These are phyloP conservation scores for Suillus occidentalis DNA, from an alignment of 768 basidiomycete genomes.

Conservation along the genomic window DNA sequence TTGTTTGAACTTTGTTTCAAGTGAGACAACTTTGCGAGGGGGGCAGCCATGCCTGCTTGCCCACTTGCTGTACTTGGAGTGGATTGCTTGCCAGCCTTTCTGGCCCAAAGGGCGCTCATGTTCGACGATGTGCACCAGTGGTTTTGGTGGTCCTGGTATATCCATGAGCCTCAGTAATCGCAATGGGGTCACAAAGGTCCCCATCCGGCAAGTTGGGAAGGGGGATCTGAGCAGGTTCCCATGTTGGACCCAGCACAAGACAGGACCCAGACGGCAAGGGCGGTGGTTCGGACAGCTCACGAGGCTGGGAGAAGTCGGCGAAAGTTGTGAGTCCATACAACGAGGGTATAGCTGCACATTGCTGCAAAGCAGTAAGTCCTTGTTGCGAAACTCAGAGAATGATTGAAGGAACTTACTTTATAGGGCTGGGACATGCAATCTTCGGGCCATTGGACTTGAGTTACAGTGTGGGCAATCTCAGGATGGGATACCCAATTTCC, in stretches of 20 bases:
- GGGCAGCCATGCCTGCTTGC: conserved; percentile 14
- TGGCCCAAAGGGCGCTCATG: conserved; percentile 21
- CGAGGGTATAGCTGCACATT: background rate
- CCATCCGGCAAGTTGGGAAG: background rate
- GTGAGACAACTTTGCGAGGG: conserved; percentile 5
- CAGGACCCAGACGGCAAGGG: background rate
- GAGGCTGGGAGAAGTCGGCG: background rate
- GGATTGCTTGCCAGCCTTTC: conserved; percentile 19
- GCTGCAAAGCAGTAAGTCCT: background rate
- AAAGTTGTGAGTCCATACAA: background rate
- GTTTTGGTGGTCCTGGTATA: background rate
- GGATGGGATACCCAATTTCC: background rate
- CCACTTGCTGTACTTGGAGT: conserved; percentile 17
- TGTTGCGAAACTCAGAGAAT: background rate
- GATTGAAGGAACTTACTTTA: background rate
- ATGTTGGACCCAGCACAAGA: background rate
- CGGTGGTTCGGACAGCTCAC: background rate
- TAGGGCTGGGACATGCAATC: background rate
- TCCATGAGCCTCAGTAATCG: background rate
- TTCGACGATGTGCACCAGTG: conserved; percentile 6
- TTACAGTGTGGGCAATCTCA: background rate
- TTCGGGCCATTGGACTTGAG: background rate
- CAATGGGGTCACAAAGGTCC: background rate
- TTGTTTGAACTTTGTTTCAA: conserved; percentile 28
- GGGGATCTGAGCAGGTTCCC: background rate